Conservation (phyloP, 768 basidiomycete species). For the Collybia sordida region DNA sequence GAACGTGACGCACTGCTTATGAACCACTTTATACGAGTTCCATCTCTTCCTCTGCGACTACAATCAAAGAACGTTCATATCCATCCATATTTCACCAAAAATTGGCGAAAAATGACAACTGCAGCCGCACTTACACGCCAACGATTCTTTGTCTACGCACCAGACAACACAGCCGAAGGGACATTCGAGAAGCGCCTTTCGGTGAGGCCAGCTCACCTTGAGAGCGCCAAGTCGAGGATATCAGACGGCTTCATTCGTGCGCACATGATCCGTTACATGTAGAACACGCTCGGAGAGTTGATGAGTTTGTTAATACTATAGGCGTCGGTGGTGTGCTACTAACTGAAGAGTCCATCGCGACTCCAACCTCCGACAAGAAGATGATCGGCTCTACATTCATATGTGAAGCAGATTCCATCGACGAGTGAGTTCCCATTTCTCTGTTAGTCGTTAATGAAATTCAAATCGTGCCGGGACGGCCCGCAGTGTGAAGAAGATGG, state of each 20-base stretch:
- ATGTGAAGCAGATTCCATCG: constrained; percentile 52
- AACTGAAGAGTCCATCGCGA: constrained; percentile 55
- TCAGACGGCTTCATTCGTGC: constrained; percentile 50
- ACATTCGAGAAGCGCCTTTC: constrained; percentile 56
- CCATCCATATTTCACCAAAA: neutral
- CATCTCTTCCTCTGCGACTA: neutral
- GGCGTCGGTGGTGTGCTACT: constrained; percentile 59
- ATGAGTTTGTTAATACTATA: constrained; percentile 17
- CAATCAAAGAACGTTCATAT: neutral
- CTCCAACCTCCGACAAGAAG: constrained; percentile 46
- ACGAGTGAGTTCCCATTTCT: constrained; percentile 30
- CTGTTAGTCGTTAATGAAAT: neutral
- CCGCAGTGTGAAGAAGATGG: constrained; percentile 34
- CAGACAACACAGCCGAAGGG: constrained; percentile 61
- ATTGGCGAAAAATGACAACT: no score
- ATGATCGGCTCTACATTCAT: constrained; percentile 62
- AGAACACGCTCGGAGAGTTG: neutral
- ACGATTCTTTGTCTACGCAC: constrained; percentile 61
- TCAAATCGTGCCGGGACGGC: neutral
- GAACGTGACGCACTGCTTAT: neutral
- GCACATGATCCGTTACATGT: constrained; percentile 17
- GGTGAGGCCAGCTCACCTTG: constrained; percentile 54
- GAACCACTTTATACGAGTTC: neutral
- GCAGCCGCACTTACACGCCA: constrained; percentile 11
- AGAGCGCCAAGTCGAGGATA: constrained; percentile 38